These are phyloP conservation scores for Trametes pubescens DNA, from an alignment of 1,284 basidiomycete species.

Conservation along the genomic window DNA sequence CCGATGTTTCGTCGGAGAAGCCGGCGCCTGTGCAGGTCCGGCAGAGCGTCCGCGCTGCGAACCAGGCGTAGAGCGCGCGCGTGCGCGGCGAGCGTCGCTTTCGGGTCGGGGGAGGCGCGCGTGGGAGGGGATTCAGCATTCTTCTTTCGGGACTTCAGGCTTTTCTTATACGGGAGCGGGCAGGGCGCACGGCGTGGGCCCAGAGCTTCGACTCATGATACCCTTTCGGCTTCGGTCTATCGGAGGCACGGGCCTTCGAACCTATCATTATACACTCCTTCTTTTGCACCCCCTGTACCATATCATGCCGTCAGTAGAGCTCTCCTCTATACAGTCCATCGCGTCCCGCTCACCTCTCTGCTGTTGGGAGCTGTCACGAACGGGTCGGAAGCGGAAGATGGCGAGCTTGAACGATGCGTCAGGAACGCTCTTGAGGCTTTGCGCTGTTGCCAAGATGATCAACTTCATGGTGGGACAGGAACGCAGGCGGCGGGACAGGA, in stretches of 20 bases:
- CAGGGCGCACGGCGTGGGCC: constrained; percentile 12
- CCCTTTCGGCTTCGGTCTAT: constrained; percentile 20
- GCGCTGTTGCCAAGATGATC: constrained; percentile 15
- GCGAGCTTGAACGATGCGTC: neutral
- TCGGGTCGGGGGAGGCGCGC: neutral
- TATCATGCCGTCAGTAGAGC: constrained; percentile 16
- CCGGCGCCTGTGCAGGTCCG: constrained; percentile 18
- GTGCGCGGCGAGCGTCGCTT: too few species aligned
- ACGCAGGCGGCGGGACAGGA: constrained; percentile 5
- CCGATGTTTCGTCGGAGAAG: constrained; percentile 28
- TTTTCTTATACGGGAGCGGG: constrained; percentile 18
- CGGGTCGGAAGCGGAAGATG: neutral
- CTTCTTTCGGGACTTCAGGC: constrained; percentile 12
- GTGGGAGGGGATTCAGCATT: constrained; percentile 9
- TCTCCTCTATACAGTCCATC: constrained; percentile 2
- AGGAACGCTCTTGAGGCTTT: neutral
- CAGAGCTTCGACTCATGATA: constrained; percentile 17
- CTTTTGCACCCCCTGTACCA: constrained; percentile 23
- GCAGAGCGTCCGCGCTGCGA: constrained; percentile 3
- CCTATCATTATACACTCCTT: constrained; percentile 21
- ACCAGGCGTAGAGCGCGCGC: constrained; percentile 12
- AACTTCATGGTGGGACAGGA: constrained; percentile 4
- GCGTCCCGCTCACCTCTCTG: constrained; percentile 15
- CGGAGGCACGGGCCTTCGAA: constrained; percentile 16
- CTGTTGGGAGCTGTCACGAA: constrained; percentile 8